phyloP scores from a whole-genome alignment of 2,329 filamentous ascomycete genomes.

The Sporothrix globosa region DNA sequence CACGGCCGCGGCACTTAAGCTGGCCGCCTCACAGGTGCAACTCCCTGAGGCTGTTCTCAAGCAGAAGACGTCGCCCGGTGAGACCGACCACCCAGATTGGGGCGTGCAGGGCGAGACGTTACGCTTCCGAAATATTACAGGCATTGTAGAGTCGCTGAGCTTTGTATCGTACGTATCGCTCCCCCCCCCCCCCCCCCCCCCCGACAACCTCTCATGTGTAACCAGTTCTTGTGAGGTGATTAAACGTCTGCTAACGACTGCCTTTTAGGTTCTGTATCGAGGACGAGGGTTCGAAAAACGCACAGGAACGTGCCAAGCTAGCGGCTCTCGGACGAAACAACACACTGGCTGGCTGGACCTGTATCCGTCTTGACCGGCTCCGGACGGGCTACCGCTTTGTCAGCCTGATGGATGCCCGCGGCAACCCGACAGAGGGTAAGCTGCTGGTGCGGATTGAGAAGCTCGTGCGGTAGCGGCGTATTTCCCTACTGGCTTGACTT shows the following conservation, averaged over 20 bases:
- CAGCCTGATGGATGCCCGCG: constrained; percentile 52
- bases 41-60: constrained; percentile 48
- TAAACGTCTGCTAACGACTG: constrained; percentile 18
- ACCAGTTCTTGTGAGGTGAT: neutral
- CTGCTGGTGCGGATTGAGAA: constrained; percentile 60
- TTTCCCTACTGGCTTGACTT: neutral
- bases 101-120: constrained; percentile 56
- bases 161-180: constrained; percentile 66
- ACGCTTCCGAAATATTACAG: constrained; percentile 60
- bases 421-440: constrained; percentile 51
- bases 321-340: constrained; percentile 32
- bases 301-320: constrained; percentile 41
- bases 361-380: constrained; percentile 62
- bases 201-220: no score
- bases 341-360: constrained; percentile 57
- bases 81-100: constrained; percentile 63
- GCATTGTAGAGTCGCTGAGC: constrained; percentile 69
- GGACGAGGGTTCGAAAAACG: constrained; percentile 49
- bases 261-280: constrained; percentile 57
- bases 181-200: no score
- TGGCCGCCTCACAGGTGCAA: constrained; percentile 34
- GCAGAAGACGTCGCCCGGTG: constrained; percentile 54
- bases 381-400: constrained; percentile 60
- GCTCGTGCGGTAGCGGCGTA: constrained; percentile 41
- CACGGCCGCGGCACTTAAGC: neutral